Evolutionary conservation across 139 green algal genomes (phyloP), one percentile per base, ranked within the genome.

Genomic region (Auxenochlorella protothecoides): DNA sequence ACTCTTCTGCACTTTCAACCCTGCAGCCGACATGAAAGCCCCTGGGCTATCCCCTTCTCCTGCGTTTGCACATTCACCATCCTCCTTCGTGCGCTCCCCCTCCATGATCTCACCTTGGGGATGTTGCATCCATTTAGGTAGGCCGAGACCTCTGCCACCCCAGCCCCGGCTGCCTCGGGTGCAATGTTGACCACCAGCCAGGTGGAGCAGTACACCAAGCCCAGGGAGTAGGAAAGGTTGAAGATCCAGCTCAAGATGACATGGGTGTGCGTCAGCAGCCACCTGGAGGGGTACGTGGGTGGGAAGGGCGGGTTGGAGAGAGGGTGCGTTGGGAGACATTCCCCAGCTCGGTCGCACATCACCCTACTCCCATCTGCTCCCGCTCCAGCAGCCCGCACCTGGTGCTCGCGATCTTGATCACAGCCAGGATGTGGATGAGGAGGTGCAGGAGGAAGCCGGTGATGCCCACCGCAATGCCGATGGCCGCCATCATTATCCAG

Each of bases 401-500:
- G 12, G 6, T 13, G 54, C 53, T n/a, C 12, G 8, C 44, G 71
- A 92, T 92, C 76, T 92, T 93, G 72, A 88, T 81, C 54, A 74
- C 70, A 0, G 81, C 78, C 52, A 93, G 66, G 2, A 77, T 53
- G 53, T 84, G 73, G 76, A 96, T 92, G 69, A 89, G 73, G 68
- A 80, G 74, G 67, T 90, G 87, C 16, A 96, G 80, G 12, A 83
- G 59, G 80, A 88, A 89, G 14, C 83, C 89, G 55, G 95, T 83
- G 12, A 90, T 65, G 4, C 86, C 90, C 6, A 86, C 89, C 13
- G 79, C 76, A 7, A 91, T 55, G 3, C 91, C 90, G 61, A 96
- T 93, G 54, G 76, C 59, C 53, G 82, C 87, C 90, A 97, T 96
- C 82, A 97, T 89, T 65, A 94, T 63, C 91, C 91, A 97, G 53